A percentile compares a stretch with the other conserved stretches of the same genome.
These are phyloP conservation scores for Chlamydomonas asymmetrica DNA, from an alignment of 139 green algal genomes.

Conservation along the genomic window DNA sequence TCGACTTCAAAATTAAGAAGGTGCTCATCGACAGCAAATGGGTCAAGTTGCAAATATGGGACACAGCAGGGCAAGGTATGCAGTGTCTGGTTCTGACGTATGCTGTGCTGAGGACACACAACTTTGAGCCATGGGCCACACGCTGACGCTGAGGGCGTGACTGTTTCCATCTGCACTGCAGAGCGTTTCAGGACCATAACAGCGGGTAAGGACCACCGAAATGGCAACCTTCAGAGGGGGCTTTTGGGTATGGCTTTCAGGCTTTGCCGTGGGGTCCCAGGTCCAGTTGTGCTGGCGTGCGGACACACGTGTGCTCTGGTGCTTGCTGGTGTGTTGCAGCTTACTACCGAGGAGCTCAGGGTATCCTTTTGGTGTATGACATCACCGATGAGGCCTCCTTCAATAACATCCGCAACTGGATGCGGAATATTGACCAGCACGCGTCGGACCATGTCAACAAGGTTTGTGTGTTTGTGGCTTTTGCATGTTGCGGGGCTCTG, in stretches of 20 bases:
- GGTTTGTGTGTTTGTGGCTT: constrained; percentile 40
- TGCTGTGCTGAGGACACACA: too few relatives aligned
- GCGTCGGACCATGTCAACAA: constrained; percentile 94
- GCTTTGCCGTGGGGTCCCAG: too few relatives aligned
- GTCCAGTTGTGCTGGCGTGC: too few relatives aligned
- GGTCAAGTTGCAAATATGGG: constrained; percentile 99
- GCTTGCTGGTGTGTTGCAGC: constrained; percentile 59
- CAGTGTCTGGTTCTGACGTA: too few relatives aligned
- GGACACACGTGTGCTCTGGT: too few relatives aligned
- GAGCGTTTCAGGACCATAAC: constrained; percentile 98
- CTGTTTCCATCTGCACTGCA: too few relatives aligned
- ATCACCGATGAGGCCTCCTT: constrained; percentile 94
- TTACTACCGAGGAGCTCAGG: constrained; percentile 96
- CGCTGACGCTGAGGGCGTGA: too few relatives aligned
- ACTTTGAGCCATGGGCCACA: too few relatives aligned
- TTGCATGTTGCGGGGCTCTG: neutral
- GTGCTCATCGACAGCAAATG: constrained; percentile 90
- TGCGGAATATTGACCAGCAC: constrained; percentile 98
- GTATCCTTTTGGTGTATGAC: constrained; percentile 98
- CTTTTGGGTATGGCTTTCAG: neutral
- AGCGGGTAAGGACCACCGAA: too few relatives aligned
- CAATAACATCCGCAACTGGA: constrained; percentile 98
- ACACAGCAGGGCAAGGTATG: constrained; percentile 97
- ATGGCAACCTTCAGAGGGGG: too few relatives aligned
- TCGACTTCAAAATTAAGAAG: constrained; percentile 99